Base-by-base conservation (phyloP, 495 filamentous ascomycete species). In the Parathielavia hyrcaniae region DNA sequence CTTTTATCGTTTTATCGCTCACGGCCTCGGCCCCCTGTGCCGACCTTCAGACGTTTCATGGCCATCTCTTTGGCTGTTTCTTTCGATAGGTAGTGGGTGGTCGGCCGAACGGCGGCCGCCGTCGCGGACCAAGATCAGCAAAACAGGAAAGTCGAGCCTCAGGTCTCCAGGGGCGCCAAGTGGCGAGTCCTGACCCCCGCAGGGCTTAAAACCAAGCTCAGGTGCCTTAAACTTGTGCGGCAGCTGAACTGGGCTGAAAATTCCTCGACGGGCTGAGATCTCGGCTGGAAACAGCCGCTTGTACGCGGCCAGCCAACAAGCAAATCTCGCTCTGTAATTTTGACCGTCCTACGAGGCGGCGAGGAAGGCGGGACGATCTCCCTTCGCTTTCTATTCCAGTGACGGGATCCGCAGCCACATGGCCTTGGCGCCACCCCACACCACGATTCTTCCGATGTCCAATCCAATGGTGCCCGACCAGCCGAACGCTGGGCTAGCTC, bases 341-440 rank as follows among this genome's bases (percentile, higher is more conserved):
- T 50, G 17, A 22, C 3, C 17, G 20, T 36, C 30, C 12, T 35
- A 36, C 5, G n/a, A n/a, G 34, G 34, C 26, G 48, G 32, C 36
- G 48, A 50, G 20, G 26, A n/a, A 7, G 26, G 36, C 34, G 30
- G 32, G 48, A 50, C 34, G 48, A 50, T 50, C 48, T 22, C 13
- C 41, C 40, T 23, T 23, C 5, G 43, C 40, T 39, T 48, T 6
- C 30, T 44, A n/a, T 46, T 47, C 48, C 43, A 38, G 53, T 48
- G n/a, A n/a, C 40, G 43, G 43, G 44, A 57, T 50, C 54, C 45
- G 46, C 55, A 34, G 36, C 45, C 45, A 50, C 45, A 50, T 43
- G 55, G 55, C 55, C 26, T 55, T 57, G 55, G 55, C 55, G 23
- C 45, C 40, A 20, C 47, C 43, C 12, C 35, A 50, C 54, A 36